These are phyloP conservation scores for Athelia sp. DNA, from an alignment of 1,284 basidiomycete genomes.

Conservation along the genomic window DNA sequence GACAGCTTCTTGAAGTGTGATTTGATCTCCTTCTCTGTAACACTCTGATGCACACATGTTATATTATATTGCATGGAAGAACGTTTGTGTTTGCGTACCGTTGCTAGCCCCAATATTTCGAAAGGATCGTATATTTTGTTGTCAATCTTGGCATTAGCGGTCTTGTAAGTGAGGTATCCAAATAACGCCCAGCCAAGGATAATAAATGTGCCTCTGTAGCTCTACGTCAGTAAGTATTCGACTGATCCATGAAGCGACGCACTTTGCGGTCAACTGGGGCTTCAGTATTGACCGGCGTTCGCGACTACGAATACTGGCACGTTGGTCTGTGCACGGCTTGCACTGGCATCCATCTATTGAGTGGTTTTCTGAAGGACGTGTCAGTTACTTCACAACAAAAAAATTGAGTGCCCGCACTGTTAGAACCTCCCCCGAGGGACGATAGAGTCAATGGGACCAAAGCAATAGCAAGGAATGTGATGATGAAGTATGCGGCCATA, in stretches of 20 bases:
- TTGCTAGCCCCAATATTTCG: slow-evolving; percentile 82
- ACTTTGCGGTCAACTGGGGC: slow-evolving; percentile 43
- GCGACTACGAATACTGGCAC: slow-evolving; percentile 38
- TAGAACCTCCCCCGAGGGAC: slow-evolving; percentile 32
- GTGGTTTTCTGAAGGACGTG: slow-evolving; percentile 22
- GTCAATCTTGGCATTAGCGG: slow-evolving; percentile 54
- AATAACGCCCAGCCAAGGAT: slow-evolving; percentile 75
- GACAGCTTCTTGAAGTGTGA: slow-evolving; percentile 96
- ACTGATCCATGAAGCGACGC: slow-evolving; percentile 12
- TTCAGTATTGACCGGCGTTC: slow-evolving; percentile 40
- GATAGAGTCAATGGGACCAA: slow-evolving; percentile 70
- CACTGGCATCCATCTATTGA: slow-evolving; percentile 57
- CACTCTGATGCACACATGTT: slow-evolving; percentile 38
- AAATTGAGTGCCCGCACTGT: slow-evolving; percentile 24
- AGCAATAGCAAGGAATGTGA: slow-evolving; percentile 79
- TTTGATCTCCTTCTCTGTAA: slow-evolving; percentile 90
- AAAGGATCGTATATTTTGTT: slow-evolving; percentile 91
- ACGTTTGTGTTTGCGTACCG: slow-evolving; percentile 35
- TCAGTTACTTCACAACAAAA: slow-evolving; percentile 6
- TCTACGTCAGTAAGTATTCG: slow-evolving; percentile 4
- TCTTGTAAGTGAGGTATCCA: slow-evolving; percentile 64
- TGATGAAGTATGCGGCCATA: slow-evolving; percentile 86
- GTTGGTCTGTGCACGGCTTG: slow-evolving; percentile 56
- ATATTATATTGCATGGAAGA: slow-evolving; percentile 1
- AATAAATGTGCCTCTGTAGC: slow-evolving; percentile 49